These are phyloP conservation scores for Bryoglossum gracile DNA, from an alignment of 495 filamentous ascomycete species.

Conservation along the genomic window DNA sequence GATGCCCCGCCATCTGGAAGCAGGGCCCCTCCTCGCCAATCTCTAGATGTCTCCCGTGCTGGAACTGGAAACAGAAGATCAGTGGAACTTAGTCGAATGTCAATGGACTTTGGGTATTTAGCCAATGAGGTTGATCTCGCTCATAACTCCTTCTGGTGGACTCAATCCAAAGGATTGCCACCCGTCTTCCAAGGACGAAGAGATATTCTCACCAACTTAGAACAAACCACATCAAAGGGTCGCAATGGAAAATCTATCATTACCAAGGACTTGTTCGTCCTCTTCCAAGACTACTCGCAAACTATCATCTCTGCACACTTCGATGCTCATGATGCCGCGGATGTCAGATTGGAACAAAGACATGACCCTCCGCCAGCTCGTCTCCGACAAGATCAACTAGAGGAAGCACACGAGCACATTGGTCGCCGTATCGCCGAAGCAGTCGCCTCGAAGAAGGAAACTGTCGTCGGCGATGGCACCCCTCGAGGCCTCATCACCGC, in stretches of 20 bases:
- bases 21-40: slow-evolving; percentile 49
- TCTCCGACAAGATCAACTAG: slow-evolving; percentile 89
- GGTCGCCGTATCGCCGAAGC: slow-evolving; percentile 67
- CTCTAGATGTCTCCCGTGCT: slow-evolving; percentile 57
- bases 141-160: slow-evolving; percentile 73
- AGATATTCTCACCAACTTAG: slow-evolving; percentile 76
- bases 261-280: slow-evolving; percentile 71
- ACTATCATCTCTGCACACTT: slow-evolving; percentile 78
- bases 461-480: slow-evolving; percentile 75
- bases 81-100: slow-evolving; percentile 53
- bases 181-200: slow-evolving; percentile 73
- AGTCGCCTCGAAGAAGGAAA: slow-evolving; percentile 62
- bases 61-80: slow-evolving; percentile 51
- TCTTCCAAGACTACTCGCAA: slow-evolving; percentile 95
- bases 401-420: slow-evolving; percentile 70
- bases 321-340: slow-evolving; percentile 63
- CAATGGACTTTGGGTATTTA: slow-evolving; percentile 58
- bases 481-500: slow-evolving; percentile 70
- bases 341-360: slow-evolving; percentile 71
- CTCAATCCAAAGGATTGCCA: slow-evolving; percentile 63
- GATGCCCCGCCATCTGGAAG: slow-evolving; percentile 39
- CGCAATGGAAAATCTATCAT: slow-evolving; percentile 61
- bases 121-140: slow-evolving; percentile 81
- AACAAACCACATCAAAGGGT: slow-evolving; percentile 64
- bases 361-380: slow-evolving; percentile 79